Evolutionary conservation across 2,329 filamentous ascomycete genomes (phyloP), one percentile per base, ranked within the genome.

Genomic region (Pseudogymnoascus sp.): DNA sequence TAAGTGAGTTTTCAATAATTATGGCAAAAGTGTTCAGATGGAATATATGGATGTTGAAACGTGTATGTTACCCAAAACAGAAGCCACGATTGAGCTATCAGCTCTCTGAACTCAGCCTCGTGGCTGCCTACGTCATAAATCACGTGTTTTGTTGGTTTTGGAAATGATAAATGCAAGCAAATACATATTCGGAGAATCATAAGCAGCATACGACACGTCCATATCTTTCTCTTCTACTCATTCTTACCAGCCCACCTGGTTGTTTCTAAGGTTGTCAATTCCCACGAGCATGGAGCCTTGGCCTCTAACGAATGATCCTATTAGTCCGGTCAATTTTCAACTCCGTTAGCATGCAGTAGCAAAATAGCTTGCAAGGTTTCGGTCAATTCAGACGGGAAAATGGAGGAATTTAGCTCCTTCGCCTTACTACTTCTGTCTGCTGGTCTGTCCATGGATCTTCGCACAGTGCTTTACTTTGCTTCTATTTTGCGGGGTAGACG

Each of bases 41-140:
- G 29, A 51, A 33, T 55, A 33, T 55, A 55, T 55, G 29, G 48
- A 55, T 55, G 48, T 55, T 17, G 29, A 55, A 35, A 55, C 29
- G 29, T 33, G 48, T 55, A 35, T 21, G n/a, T 33, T 35, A 55
- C 29, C 44, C 10, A 55, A 55, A 15, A 35, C 29, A 55, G 48
- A 35, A 55, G 48, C 48, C 48, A 55, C 48, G 48, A 35, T 35
- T 55, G 48, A 55, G 29, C 29, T 55, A 55, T 55, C 48, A 33
- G 48, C n/a, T 55, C 9, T 33, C 48, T 55, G 48, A 35, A 33
- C 29, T 55, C 29, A 55, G 48, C 48, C 48, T 55, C 48, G 29
- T 55, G 29, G 48, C 48, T 55, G 9, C 5, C 48, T 55, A 55
- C 48, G 48, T 55, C 48, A 55, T 55, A 33, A 27, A 55, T 33